Base-by-base conservation (phyloP, 2,329 filamentous ascomycete species). In the Aschersonia sp. region DNA sequence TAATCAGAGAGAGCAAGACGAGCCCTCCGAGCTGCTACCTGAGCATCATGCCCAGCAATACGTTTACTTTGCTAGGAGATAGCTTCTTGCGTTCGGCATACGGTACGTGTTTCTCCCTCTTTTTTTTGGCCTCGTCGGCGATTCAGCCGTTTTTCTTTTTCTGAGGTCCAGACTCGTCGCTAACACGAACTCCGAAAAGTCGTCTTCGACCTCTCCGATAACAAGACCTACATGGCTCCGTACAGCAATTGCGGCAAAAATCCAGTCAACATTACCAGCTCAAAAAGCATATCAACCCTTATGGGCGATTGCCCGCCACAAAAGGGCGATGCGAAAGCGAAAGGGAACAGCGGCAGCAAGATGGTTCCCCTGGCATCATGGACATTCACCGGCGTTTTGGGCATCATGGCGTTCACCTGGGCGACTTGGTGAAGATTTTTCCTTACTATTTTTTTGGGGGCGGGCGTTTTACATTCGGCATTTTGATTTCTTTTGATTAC, bases 1-100 rank as follows among this genome's bases (percentile, higher is more conserved):
- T 77, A 40, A 65, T 75, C 40, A 50, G 59, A 5, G 47, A 55
- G 47, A 45, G 59, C 28, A 30, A 43, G 5, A 29, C 47, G 3
- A 48, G 44, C 30, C 58, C 59, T 35, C 56, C 61, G 9, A 57
- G 57, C 9, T 77, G 73, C 54, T 73, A 70, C 48, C 58, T 77
- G n/a, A 73, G 73, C 5, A 67, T 77, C 51, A 64, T 65, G 52
- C 63, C 69, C 6, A 73, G 65, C 53, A 58, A 65, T 5, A 63
- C 66, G 31, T 76, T 74, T 53, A 61, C 65, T 9, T 58, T 77
- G n/a, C 60, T 77, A 9, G 74, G 74, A 5, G 74, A 77, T 53
- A 75, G 72, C 1, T 73, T 77, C 58, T 51, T 77, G 51, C 67
- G 74, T 31, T 73, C 70, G 9, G 72, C 70, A 4, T 77, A 77